A percentile compares a stretch with the other conserved stretches of the same genome.
Conservation (phyloP, 2,329 filamentous ascomycete genomes). For the Verticillium albo-atrum region DNA sequence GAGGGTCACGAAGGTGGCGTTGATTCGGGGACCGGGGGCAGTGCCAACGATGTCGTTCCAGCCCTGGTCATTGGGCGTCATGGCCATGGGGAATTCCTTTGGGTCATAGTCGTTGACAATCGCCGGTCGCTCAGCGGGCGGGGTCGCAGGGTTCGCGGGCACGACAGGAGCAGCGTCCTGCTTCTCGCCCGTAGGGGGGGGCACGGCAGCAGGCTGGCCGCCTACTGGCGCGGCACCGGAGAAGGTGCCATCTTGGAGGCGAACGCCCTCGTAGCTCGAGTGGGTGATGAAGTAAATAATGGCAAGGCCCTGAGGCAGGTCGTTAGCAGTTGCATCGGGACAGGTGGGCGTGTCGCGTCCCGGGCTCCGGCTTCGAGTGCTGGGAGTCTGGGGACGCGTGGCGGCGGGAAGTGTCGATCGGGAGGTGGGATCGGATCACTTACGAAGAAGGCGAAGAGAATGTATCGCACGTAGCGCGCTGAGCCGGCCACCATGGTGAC, state of each 20-base stretch:
- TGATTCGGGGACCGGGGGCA: constrained; percentile 71
- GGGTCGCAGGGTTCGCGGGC: constrained; percentile 6
- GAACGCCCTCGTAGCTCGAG: constrained; percentile 41
- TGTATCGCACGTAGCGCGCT: constrained; percentile 70
- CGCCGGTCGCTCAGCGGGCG: constrained; percentile 15
- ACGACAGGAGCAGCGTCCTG: constrained; percentile 1
- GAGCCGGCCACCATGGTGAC: constrained; percentile 60
- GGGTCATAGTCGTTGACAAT: constrained; percentile 28
- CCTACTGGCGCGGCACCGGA: constrained; percentile 32
- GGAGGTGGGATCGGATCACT: constrained; percentile 36
- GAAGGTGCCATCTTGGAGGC: constrained; percentile 9
- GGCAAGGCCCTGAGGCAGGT: constrained; percentile 48
- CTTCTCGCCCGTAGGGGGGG: constrained; percentile 1
- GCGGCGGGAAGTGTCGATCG: neutral
- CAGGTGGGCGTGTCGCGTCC: neutral
- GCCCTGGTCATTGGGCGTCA: constrained; percentile 47
- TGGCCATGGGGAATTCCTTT: constrained; percentile 42
- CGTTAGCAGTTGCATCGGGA: neutral
- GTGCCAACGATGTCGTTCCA: constrained; percentile 48
- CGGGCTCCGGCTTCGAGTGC: neutral
- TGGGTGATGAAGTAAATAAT: constrained; percentile 79
- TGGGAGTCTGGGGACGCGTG: neutral
- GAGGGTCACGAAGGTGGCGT: constrained; percentile 95
- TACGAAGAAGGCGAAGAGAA: constrained; percentile 83
- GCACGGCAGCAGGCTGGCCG: constrained; percentile 8